Percentiles rank a stretch among this genome's conserved stretches.
Conservation (phyloP, 352 stramenopile genomes). For the Phytophthora constricta region DNA sequence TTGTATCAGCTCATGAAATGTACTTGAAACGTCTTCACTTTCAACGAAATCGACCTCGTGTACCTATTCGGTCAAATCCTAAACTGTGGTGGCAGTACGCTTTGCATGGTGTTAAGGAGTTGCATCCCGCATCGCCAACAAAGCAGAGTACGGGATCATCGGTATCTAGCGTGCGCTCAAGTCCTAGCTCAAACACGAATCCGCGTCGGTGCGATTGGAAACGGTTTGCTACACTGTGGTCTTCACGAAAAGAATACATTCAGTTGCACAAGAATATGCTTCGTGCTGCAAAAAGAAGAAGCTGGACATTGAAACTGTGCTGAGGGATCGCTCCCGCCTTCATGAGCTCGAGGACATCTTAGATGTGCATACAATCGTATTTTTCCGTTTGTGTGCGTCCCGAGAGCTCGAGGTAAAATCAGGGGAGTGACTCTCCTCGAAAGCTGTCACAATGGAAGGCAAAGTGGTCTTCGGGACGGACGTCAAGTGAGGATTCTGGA, state of each 20-base stretch:
- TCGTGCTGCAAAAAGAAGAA: slow-evolving; percentile 74
- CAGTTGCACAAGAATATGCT: slow-evolving; percentile 76
- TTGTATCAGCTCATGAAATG: slow-evolving; percentile 79
- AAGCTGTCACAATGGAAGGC: slow-evolving; percentile 78
- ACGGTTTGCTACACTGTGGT: slow-evolving; percentile 62
- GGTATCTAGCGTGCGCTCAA: not conserved
- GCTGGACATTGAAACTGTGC: slow-evolving; percentile 44
- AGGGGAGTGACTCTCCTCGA: slow-evolving; percentile 67
- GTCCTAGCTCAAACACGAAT: slow-evolving; percentile 14
- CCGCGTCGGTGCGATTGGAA: slow-evolving; percentile 58
- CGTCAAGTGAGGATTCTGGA: slow-evolving; percentile 25
- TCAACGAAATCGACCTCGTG: slow-evolving; percentile 61
- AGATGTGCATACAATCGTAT: slow-evolving; percentile 82
- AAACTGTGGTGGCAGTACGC: slow-evolving; percentile 84
- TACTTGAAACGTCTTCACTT: slow-evolving; percentile 87
- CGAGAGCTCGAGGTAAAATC: slow-evolving; percentile 75
- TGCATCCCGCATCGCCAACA: slow-evolving; percentile 39
- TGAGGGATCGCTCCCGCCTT: slow-evolving; percentile 53
- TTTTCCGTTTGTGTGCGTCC: slow-evolving; percentile 73
- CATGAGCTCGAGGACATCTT: slow-evolving; percentile 75
- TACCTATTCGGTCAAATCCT: slow-evolving; percentile 53
- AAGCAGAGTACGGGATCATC: slow-evolving; percentile 13
- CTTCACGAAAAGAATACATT: slow-evolving; percentile 77
- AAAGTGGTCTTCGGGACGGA: slow-evolving; percentile 52
- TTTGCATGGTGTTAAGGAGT: slow-evolving; percentile 65